Evolutionary conservation across 305 asterid species (phyloP), one percentile per base, ranked within the genome.

Genomic region (Fraxinus paxiana): DNA sequence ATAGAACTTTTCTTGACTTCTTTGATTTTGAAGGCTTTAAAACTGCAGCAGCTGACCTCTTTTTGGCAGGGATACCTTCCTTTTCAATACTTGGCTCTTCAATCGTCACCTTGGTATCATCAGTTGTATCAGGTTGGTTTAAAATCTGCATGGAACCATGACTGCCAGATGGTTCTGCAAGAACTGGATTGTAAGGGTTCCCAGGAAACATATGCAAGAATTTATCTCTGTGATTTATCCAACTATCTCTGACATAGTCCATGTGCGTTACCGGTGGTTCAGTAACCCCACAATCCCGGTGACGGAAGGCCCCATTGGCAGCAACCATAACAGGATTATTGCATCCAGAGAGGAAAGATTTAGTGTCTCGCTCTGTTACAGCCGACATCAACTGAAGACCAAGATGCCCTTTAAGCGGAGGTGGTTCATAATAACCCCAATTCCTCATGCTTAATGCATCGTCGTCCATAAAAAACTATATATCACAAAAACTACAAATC

Each of bases 381-480:
- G 99, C 76, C 2, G 97, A 78, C 97, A 92, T 91, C 84, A 96
- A 94, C 86, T 94, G 98, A 75, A 96, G 92, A 77, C 94, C 92
- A 10, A 94, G 93, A 73, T 88, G 90, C 74, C 92, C 89, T 67
- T 85, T 90, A 35, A 82, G 63, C 59, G 97, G 85, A 67, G 98
- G 94, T 65, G n/a, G 73, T 63, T 96, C 99, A 77, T 96, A 96
- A 65, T 91, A 96, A 83, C 97, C 98, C 99, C 99, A 96, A 83
- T 96, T 96, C 83, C 90, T 87, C 88, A 96, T 83, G 89, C 94
- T 92, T 86, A 88, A 82, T 5, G 87, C 89, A 51, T 94, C 98
- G 6, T 96, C 98, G 76, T 96, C 99, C 99, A 96, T 96, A 22
- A 75, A 69, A 56, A 77, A 77, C 89, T 82, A 77, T 24, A 24